Conservation (phyloP, 495 filamentous ascomycete species). For the Lepraria neglecta region DNA sequence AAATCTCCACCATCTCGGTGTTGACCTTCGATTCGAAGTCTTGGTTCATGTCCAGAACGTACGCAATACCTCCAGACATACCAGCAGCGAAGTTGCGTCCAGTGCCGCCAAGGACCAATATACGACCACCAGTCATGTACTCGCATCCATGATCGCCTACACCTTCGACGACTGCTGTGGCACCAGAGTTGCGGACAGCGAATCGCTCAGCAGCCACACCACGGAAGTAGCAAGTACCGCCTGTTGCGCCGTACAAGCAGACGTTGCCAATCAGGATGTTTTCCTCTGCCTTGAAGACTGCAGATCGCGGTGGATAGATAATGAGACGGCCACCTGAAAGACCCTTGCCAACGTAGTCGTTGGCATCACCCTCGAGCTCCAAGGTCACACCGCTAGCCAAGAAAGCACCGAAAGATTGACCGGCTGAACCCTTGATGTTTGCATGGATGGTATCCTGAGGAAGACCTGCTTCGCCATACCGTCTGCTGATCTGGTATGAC, state of each 20-base stretch:
- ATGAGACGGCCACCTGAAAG: conserved; percentile 93
- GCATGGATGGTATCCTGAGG: conserved; percentile 94
- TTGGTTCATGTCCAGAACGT: conserved; percentile 85
- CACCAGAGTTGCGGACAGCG: conserved; percentile 95
- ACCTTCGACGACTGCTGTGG: conserved; percentile 93
- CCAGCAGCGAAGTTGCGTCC: conserved; percentile 99
- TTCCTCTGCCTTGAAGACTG: conserved; percentile 96
- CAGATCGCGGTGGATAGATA: conserved; percentile 88
- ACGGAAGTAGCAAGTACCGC: conserved; percentile 94
- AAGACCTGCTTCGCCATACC: conserved; percentile 83
- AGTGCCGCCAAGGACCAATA: conserved; percentile 81
- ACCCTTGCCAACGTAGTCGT: conserved; percentile 98
- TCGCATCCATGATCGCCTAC: conserved; percentile 97
- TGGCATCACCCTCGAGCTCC: conserved; percentile 94
- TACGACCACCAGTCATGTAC: conserved; percentile 98
- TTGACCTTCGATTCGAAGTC: conserved; percentile 96
- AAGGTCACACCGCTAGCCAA: conserved; percentile 92
- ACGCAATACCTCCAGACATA: conserved; percentile 99
- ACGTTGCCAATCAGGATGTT: conserved; percentile 96
- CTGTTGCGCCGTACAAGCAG: conserved; percentile 94
- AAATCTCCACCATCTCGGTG: conserved; percentile 96
- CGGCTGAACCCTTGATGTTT: conserved; percentile 97
- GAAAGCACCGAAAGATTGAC: conserved; percentile 96
- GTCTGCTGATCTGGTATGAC: conserved; percentile 92
- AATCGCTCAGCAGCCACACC: conserved; percentile 97